Conservation (phyloP, 192 early-diverging fungal genomes). For the Thoreauomyces humboldtii region DNA sequence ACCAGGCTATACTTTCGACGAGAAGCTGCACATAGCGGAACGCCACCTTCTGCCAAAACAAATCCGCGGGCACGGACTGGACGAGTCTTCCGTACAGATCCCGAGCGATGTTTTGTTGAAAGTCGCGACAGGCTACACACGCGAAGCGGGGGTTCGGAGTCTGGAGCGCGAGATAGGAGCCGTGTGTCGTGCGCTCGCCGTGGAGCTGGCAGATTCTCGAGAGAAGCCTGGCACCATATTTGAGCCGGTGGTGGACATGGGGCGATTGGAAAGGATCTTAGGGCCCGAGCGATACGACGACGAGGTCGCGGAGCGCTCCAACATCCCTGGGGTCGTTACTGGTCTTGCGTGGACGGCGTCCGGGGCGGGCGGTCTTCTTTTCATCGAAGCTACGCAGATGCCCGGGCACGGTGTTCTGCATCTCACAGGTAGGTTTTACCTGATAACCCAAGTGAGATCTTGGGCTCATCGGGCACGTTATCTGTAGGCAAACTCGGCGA, state of each 20-base stretch:
- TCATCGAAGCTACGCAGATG: conserved; percentile 77
- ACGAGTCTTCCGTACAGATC: conserved; percentile 45
- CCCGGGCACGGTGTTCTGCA: conserved; percentile 67
- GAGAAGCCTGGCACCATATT: conserved; percentile 47
- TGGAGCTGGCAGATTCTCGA: conserved; percentile 59
- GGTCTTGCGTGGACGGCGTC: conserved; percentile 77
- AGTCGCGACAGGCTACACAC: conserved; percentile 69
- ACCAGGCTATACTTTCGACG: conserved; percentile 79
- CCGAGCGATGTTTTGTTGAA: conserved; percentile 53
- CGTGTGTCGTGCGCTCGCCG: conserved; percentile 66
- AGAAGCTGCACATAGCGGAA: conserved; percentile 76
- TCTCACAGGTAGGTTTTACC: conserved; percentile 51
- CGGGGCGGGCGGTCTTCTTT: conserved; percentile 72
- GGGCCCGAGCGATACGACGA: conserved; percentile 64
- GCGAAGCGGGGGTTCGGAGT: conserved; percentile 77
- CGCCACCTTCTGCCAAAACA: conserved; percentile 77
- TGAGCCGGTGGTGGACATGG: conserved; percentile 40
- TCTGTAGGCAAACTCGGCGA: conserved; percentile 68
- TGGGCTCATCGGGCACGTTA: not conserved
- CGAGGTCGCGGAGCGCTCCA: conserved; percentile 64
- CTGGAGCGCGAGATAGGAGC: conserved; percentile 71
- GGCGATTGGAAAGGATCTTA: conserved; percentile 61
- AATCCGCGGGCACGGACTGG: conserved; percentile 60
- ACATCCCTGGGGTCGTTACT: conserved; percentile 73
- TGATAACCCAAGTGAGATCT: not conserved